Evolutionary conservation across 139 green algal species (phyloP).

Genomic region (Chlorella sorokiniana): DNA sequence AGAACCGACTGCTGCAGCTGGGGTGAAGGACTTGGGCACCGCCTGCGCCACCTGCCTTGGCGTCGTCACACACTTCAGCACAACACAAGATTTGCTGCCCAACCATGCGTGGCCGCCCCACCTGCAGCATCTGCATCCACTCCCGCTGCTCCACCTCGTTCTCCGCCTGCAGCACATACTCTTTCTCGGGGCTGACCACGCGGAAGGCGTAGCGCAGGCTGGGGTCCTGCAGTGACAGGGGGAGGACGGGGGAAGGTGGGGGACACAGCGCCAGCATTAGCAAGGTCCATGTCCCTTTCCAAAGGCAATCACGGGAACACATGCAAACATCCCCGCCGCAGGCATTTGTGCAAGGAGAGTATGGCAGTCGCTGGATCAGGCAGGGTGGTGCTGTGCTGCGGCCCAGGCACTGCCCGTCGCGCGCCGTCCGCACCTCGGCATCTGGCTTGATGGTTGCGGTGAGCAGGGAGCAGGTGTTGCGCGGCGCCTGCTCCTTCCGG

Average conservation of each 20-base stretch:
- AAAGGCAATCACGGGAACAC: too few species aligned
- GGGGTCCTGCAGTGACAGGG: constrained; percentile 54
- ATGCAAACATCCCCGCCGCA: too few species aligned
- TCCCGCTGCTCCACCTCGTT: constrained; percentile 68
- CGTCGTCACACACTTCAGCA: too few species aligned
- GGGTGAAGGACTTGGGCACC: too few species aligned
- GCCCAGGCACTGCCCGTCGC: too few species aligned
- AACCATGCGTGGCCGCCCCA: not conserved
- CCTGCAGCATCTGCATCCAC: constrained; percentile 86
- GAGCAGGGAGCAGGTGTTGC: constrained; percentile 77
- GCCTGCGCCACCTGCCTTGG: too few species aligned
- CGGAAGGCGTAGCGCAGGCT: constrained; percentile 79
- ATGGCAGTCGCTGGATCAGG: too few species aligned
- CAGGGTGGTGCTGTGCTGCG: too few species aligned
- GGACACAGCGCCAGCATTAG: too few species aligned
- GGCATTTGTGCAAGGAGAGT: too few species aligned
- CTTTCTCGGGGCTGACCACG: constrained; percentile 78
- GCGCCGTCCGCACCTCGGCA: not conserved
- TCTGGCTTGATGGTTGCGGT: constrained; percentile 83
- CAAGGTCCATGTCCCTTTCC: too few species aligned
- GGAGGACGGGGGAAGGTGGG: not conserved
- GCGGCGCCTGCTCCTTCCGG: constrained; percentile 44
- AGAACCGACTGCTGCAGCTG: too few species aligned
- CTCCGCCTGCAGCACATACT: constrained; percentile 84
- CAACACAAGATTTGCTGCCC: not conserved